These are phyloP conservation scores for Elongisporangium senticosum DNA, from an alignment of 352 stramenopile genomes.

Conservation along the genomic window DNA sequence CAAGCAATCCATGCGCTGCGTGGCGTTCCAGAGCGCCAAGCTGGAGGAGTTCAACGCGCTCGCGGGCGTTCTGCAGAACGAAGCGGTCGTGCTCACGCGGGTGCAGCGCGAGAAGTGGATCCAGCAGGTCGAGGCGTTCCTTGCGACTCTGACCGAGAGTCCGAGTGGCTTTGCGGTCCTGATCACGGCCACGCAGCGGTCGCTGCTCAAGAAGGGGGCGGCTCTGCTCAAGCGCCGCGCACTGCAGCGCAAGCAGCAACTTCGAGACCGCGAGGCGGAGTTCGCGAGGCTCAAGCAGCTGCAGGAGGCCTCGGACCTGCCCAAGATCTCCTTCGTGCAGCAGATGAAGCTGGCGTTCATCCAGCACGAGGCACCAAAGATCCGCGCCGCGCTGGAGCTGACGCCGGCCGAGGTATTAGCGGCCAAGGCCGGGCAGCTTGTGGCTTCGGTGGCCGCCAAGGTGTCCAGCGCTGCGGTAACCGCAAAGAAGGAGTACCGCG, in stretches of 20 bases:
- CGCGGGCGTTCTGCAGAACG: slow-evolving; percentile 36
- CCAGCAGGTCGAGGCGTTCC: slow-evolving; percentile 28
- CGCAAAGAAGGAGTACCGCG: slow-evolving; percentile 65
- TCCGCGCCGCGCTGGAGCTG: slow-evolving; percentile 45
- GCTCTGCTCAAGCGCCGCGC: slow-evolving; percentile 31
- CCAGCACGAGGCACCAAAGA: slow-evolving; percentile 35
- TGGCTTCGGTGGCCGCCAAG: slow-evolving; percentile 31
- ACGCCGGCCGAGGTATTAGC: slow-evolving; percentile 48
- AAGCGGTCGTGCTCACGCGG: slow-evolving; percentile 37
- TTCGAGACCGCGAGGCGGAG: slow-evolving; percentile 48
- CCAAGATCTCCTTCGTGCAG: slow-evolving; percentile 33
- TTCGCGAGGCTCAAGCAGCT: slow-evolving; percentile 33
- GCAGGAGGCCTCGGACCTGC: slow-evolving; percentile 30
- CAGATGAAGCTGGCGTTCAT: slow-evolving; percentile 49
- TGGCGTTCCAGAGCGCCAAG: slow-evolving; percentile 43
- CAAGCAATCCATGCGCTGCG: slow-evolving; percentile 25
- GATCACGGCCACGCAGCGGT: slow-evolving; percentile 20
- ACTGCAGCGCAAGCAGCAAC: slow-evolving; percentile 33
- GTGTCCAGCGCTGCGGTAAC: slow-evolving; percentile 25
- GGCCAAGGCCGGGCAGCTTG: slow-evolving; percentile 29
- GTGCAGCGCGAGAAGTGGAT: slow-evolving; percentile 52
- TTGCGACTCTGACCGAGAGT: slow-evolving; percentile 16
- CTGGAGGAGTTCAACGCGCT: slow-evolving; percentile 63
- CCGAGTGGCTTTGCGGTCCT: slow-evolving; percentile 18
- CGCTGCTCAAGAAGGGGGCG: slow-evolving; percentile 47